Evolutionary conservation across 2,329 filamentous ascomycete genomes (phyloP).

Genomic region (Fusarium sp.): DNA sequence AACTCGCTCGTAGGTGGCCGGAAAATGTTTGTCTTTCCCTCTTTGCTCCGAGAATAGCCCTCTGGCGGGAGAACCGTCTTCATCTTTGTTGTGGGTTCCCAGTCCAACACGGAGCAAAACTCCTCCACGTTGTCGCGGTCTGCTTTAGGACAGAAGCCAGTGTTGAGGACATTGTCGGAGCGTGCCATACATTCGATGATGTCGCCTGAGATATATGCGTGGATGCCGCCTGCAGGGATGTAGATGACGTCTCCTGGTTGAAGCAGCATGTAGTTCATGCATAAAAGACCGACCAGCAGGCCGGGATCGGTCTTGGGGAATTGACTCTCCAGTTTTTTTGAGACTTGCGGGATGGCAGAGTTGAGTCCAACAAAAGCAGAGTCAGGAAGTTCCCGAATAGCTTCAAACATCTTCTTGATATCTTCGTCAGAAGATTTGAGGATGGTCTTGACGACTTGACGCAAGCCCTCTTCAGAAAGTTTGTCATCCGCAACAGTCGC

Average conservation of each 20-base stretch:
- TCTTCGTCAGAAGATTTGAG: constrained; percentile 62
- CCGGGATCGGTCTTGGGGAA: constrained; percentile 75
- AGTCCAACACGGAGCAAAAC: constrained; percentile 73
- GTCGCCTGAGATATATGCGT: constrained; percentile 78
- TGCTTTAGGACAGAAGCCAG: constrained; percentile 77
- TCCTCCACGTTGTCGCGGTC: constrained; percentile 73
- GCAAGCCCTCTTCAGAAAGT: constrained; percentile 62
- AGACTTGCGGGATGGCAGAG: constrained; percentile 71
- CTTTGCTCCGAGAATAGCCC: constrained; percentile 62
- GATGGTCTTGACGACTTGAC: constrained; percentile 65
- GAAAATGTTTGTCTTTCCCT: constrained; percentile 73
- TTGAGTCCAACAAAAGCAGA: constrained; percentile 61
- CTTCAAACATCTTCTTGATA: constrained; percentile 36
- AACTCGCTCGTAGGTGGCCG: constrained; percentile 79
- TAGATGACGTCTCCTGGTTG: constrained; percentile 75
- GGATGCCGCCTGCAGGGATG: constrained; percentile 79
- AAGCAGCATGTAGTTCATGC: constrained; percentile 80
- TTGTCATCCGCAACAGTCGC: constrained; percentile 43
- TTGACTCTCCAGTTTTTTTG: constrained; percentile 73
- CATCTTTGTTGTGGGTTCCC: constrained; percentile 68
- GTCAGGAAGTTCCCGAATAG: constrained; percentile 52
- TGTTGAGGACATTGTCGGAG: constrained; percentile 80
- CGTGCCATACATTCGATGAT: constrained; percentile 85
- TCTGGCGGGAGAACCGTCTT: constrained; percentile 67
- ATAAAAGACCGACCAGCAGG: constrained; percentile 74